Conservation (phyloP, 2,329 filamentous ascomycete species). For the Graphium sp. region DNA sequence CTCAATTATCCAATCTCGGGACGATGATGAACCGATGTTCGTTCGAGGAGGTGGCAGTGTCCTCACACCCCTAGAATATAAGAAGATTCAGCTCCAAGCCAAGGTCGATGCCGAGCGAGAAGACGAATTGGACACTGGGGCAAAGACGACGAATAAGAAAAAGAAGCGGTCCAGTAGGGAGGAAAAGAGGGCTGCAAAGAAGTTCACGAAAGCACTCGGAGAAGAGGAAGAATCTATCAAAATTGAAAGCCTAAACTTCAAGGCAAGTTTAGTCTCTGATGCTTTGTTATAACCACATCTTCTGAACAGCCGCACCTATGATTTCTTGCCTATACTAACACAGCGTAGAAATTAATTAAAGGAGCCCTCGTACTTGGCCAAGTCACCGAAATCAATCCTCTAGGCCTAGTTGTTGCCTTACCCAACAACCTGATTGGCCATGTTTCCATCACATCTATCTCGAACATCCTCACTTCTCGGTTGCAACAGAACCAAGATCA, state of each 20-base stretch:
- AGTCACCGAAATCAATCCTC: slow-evolving; percentile 61
- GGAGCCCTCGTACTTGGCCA: slow-evolving; percentile 83
- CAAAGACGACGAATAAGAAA: slow-evolving; percentile 28
- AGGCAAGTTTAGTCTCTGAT: slow-evolving; percentile 38
- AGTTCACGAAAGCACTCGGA: slow-evolving; percentile 22
- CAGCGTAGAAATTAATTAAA: slow-evolving; percentile 55
- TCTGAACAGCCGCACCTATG: background rate
- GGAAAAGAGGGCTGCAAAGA: slow-evolving; percentile 33
- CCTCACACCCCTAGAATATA: slow-evolving; percentile 84
- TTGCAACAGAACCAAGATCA: slow-evolving; percentile 52
- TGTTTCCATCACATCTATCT: slow-evolving; percentile 83
- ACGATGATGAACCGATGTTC: slow-evolving; percentile 78
- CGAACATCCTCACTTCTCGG: slow-evolving; percentile 57
- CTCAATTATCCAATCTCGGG: slow-evolving; percentile 27
- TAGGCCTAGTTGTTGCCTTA: slow-evolving; percentile 66
- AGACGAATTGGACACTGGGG: slow-evolving; percentile 42
- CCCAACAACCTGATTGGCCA: slow-evolving; percentile 89
- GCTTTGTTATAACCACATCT: background rate
- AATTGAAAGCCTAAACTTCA: slow-evolving; percentile 79
- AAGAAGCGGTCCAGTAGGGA: slow-evolving; percentile 39
- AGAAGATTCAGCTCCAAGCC: slow-evolving; percentile 89
- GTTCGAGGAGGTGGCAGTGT: slow-evolving; percentile 84
- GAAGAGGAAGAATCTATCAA: slow-evolving; percentile 41
- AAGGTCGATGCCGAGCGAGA: slow-evolving; percentile 86
- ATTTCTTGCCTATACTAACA: slow-evolving; percentile 2